phyloP scores from a whole-genome alignment of 345 rosid genomes.

The Alliaria petiolata region DNA sequence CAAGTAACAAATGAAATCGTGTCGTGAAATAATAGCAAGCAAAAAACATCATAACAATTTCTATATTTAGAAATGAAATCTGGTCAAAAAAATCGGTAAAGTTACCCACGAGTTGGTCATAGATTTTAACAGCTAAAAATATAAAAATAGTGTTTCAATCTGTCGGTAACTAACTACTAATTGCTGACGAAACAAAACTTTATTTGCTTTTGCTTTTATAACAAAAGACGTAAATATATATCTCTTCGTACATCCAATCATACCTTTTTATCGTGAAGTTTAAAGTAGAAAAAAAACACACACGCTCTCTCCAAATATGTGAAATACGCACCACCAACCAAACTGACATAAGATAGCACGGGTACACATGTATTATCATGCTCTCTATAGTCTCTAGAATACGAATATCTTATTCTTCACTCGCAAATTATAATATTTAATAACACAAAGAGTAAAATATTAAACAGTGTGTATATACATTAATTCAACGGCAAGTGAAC shows the following conservation, averaged over 20 bases:
- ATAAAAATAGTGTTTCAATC: background rate
- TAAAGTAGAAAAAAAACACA: background rate
- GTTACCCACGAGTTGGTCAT: background rate
- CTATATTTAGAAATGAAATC: background rate
- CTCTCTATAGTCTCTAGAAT: background rate
- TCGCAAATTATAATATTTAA: background rate
- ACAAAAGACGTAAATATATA: background rate
- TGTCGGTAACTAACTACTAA: constrained; percentile 17
- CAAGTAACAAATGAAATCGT: background rate
- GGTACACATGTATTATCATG: background rate
- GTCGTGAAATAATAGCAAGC: background rate
- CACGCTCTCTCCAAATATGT: constrained; percentile 1
- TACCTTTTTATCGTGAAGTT: constrained; percentile 1
- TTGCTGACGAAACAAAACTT: background rate
- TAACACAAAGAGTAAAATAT: background rate
- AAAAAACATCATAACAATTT: background rate
- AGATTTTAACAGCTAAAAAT: background rate
- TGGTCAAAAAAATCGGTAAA: constrained; percentile 1
- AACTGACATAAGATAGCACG: constrained; percentile 33
- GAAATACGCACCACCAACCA: constrained; percentile 29
- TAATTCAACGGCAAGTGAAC: constrained; percentile 9
- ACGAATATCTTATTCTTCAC: constrained; percentile 7
- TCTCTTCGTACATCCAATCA: constrained; percentile 6
- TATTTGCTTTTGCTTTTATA: background rate
- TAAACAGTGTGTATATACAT: background rate